phyloP scores from a whole-genome alignment of 2,329 filamentous ascomycete species.

The Emmonsia crescens region DNA sequence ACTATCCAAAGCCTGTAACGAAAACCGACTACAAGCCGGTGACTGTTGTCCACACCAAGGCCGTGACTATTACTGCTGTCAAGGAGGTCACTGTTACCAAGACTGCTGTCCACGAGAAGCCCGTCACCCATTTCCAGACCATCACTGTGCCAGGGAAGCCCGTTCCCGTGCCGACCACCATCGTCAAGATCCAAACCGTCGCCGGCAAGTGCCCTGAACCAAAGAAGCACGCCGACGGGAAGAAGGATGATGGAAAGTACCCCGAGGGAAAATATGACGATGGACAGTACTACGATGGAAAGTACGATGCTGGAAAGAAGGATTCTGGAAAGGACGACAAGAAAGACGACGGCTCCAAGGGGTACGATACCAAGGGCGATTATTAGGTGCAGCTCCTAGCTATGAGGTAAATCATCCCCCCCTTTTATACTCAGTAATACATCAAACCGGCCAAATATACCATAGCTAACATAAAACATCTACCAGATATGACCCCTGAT shows the following conservation, averaged over 20 bases:
- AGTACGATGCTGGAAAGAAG: background rate
- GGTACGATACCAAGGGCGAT: background rate
- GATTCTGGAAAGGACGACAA: background rate
- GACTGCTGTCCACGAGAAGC: conserved; percentile 1
- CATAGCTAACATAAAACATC: background rate
- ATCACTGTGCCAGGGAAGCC: conserved; percentile 1
- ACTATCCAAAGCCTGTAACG: conserved; percentile 3
- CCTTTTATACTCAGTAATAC: background rate
- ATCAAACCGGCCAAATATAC: background rate
- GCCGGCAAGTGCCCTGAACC: background rate
- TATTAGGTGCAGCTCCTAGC: background rate
- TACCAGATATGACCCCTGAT: background rate
- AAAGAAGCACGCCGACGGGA: conserved; percentile 1
- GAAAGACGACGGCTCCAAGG: background rate
- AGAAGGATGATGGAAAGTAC: background rate
- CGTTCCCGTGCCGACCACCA: background rate
- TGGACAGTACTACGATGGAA: background rate
- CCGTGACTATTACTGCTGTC: conserved; percentile 2
- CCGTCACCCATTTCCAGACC: background rate
- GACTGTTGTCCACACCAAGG: conserved; percentile 2
- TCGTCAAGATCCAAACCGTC: conserved; percentile 1
- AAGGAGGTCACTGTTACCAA: conserved; percentile 3
- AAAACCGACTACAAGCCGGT: conserved; percentile 5
- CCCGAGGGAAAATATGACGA: background rate
- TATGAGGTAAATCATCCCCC: background rate